Evolutionary conservation across 140 eudicot species (phyloP).

Genomic region (Stevia rebaudiana): DNA sequence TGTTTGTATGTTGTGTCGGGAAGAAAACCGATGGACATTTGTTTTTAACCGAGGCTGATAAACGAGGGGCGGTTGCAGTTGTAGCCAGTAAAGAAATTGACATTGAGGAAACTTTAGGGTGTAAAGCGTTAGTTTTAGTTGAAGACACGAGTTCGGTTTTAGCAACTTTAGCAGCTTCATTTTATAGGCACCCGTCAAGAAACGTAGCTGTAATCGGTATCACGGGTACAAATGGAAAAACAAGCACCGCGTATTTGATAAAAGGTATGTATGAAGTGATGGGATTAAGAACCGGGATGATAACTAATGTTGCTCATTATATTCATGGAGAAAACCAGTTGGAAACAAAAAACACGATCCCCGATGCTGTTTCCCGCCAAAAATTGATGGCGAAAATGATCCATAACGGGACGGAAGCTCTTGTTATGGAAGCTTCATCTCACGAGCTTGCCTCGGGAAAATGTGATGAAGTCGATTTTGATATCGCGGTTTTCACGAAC

Average conservation of each 20-base stretch:
- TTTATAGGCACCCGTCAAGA: slow-evolving; percentile 69
- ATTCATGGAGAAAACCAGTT: slow-evolving; percentile 75
- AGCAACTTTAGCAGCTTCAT: slow-evolving; percentile 75
- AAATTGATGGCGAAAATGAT: slow-evolving; percentile 87
- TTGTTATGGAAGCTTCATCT: slow-evolving; percentile 89
- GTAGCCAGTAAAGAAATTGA: slow-evolving; percentile 93
- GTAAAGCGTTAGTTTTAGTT: slow-evolving; percentile 90
- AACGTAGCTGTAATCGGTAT: slow-evolving; percentile 74
- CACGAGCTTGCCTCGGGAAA: slow-evolving; percentile 61
- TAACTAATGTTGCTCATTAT: slow-evolving; percentile 66
- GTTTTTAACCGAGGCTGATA: slow-evolving; percentile 83
- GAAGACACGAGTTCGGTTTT: slow-evolving; percentile 79
- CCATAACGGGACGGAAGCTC: slow-evolving; percentile 90
- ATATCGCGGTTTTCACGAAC: slow-evolving; percentile 81
- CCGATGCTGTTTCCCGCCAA: slow-evolving; percentile 81
- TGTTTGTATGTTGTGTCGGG: slow-evolving; percentile 86
- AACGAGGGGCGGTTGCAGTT: slow-evolving; percentile 95
- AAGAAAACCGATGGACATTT: slow-evolving; percentile 70
- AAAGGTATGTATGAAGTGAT: slow-evolving; percentile 87
- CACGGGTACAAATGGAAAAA: slow-evolving; percentile 85
- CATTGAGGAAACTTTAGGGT: slow-evolving; percentile 79
- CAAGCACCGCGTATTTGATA: slow-evolving; percentile 61
- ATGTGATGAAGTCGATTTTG: slow-evolving; percentile 87
- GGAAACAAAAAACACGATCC: slow-evolving; percentile 48
- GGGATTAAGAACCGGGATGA: slow-evolving; percentile 95